Base-by-base conservation (phyloP, 2,329 filamentous ascomycete species). In the Nannizzia gypsea region DNA sequence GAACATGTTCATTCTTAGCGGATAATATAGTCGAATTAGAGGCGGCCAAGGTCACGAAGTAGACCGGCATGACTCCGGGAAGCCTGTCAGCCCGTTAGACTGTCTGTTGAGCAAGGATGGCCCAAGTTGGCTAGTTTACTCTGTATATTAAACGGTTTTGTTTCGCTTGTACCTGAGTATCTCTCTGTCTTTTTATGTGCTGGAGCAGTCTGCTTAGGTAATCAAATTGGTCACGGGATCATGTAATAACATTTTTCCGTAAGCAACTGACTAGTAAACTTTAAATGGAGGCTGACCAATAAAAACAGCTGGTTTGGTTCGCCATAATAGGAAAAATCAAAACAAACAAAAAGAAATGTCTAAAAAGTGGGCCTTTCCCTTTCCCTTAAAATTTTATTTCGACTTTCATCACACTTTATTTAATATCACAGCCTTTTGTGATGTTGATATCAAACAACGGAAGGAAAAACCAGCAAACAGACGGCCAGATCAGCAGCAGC, bases 331-430 rank as follows among this genome's bases (percentile, higher is more conserved):
- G 62, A 61, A 61, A 61, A 52, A 61, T 46, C 52, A 60, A 61
- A 63, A 63, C 55, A 63, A 63, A 63, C 60, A 63, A 58, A 58
- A n/a, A 15, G n/a, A 8, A n/a, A 17, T 6, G 38, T 36, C 31
- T 36, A 42, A 42, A 42, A 42, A 42, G 38, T 42, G 38, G 38
- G n/a, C n/a, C n/a, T n/a, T 42, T 42, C 15, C n/a, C n/a, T 42
- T 42, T 36, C 31, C 31, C 31, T 36, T 36, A 36, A 55, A 56
- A 9, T 56, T 56, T 34, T 31, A 34, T 34, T 28, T 38, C 38
- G n/a, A 42, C 38, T 42, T 31, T 11, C 24, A 24, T 9, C 20
- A 28, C 28, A 28, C n/a, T n/a, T 9, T 24, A 55, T 31, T 24
- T 31, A 20, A 34, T 28, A n/a, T 31, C 5, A 28, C 31, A 55